Evolutionary conservation across 768 basidiomycete species (phyloP), one percentile per base, ranked within the genome.

Genomic region (Chalciporus chontae): DNA sequence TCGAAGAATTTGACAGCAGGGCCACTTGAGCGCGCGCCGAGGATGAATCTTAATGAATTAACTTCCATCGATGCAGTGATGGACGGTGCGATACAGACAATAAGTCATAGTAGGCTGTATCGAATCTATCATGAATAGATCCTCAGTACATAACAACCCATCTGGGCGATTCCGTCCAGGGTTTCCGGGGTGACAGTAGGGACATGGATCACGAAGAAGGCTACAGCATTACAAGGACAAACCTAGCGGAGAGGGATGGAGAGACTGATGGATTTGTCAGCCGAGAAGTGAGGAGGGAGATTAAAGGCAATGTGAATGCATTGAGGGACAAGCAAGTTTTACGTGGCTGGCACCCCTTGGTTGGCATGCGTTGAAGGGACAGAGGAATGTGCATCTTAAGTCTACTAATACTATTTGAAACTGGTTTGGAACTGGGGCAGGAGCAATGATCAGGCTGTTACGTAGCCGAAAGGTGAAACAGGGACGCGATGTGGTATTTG

Each of bases 131-230:
- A 50, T 51, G 53, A 53, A 59, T 43, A 43, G 48, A 48, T 42
- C 45, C 26, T 47, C 31, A 10, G 10, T 19, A 39, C 31, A 47
- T 15, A 29, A 32, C 45, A 37, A 39, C 18, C 43, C 21, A 21
- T 42, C 27, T 45, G 40, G 50, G 26, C 43, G 43, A 45, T 43
- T 54, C 34, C 21, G 31, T 31, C 4, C 9, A 37, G 40, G 57
- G 65, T 65, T 62, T 4, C 60, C 43, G 63, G 64, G 64, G 63
- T 63, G 37, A 48, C 27, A 44, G 45, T 46, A 56, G 41, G 42
- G 37, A 50, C 45, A 49, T 11, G 47, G 48, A 55, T 51, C 40
- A 51, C 14, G 48, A 36, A 55, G 56, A 47, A 43, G 48, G 19
- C 34, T 19, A 57, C 45, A 47, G 56, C 40, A 53, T 55, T 51